Base-by-base conservation (phyloP, 2,329 filamentous ascomycete genomes). In the Sclerotinia sclerotiorum region DNA sequence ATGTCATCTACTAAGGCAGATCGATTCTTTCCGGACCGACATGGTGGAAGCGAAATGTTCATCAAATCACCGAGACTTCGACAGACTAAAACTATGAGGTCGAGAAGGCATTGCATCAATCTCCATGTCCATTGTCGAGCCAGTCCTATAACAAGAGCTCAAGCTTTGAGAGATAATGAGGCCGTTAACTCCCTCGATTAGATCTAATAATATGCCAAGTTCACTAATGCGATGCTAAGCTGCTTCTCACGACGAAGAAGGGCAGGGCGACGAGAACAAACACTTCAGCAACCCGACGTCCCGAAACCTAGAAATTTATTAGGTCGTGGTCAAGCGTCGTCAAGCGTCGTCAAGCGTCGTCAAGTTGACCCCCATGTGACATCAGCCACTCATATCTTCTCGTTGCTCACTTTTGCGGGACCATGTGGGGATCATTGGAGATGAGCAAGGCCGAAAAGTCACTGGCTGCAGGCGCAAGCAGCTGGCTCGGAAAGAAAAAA, bases 401-500 rank as follows among this genome's bases (percentile, higher is more conserved):
- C 10, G 1, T 17, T 35, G 5, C 11, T 29, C 42, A 3, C 17
- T 35, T 35, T 35, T 48, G 27, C 27, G 27, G 58, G 27, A 61
- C 27, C 21, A 19, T 49, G 57, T 61, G 57, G 57, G 27, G 57
- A 35, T 61, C 27, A 35, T 24, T 49, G 58, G 44, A 61, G 46
- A 39, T 46, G 46, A 62, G 58, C 58, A 49, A 39, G 13, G 7
- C 29, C 58, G 46, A 51, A 62, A 24, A 49, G 21, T 51, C 21
- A 49, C 58, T 49, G 57, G 58, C 58, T 48, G 42, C 57, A 48
- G 27, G 42, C 13, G 42, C 29, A 48, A n/a, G 29, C 58, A 51
- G 58, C 27, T 48, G 58, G 27, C 58, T 62, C 29, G 13, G 58
- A 49, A 32, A 62, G 60, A 51, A 62, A 51, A 62, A 62, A 62